Percentiles rank a stretch among this genome's conserved stretches.
Evolutionary conservation across 2,329 filamentous ascomycete genomes (phyloP).

Genomic region (Aspergillaceae sp.): DNA sequence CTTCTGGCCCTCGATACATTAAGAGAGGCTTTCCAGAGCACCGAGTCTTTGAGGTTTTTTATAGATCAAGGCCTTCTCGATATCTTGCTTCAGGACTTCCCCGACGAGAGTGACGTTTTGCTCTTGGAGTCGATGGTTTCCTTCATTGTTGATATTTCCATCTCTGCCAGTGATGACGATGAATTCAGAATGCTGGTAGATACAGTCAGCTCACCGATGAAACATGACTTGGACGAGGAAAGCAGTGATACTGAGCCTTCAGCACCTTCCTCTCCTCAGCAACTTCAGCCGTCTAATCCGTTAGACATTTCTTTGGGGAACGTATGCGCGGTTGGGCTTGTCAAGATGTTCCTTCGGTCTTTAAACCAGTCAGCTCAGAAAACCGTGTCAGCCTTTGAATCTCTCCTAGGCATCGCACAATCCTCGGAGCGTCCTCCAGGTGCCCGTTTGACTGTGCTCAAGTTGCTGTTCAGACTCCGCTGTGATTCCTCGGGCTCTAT

Average conservation of each 20-base stretch:
- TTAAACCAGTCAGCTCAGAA: slow-evolving; percentile 60
- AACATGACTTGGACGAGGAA: slow-evolving; percentile 23
- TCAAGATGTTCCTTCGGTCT: slow-evolving; percentile 66
- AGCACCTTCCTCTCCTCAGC: slow-evolving; percentile 18
- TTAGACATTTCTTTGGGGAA: slow-evolving; percentile 40
- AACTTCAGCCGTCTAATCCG: slow-evolving; percentile 22
- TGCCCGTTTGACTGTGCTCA: slow-evolving; percentile 65
- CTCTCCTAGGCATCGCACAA: slow-evolving; percentile 56
- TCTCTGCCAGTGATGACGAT: slow-evolving; percentile 19
- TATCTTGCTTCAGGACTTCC: slow-evolving; percentile 26
- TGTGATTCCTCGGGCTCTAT: slow-evolving; percentile 73
- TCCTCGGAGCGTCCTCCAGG: slow-evolving; percentile 55
- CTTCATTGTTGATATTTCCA: slow-evolving; percentile 29
- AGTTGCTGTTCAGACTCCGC: slow-evolving; percentile 70
- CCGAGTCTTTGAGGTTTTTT: slow-evolving; percentile 23
- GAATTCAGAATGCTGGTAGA: slow-evolving; percentile 26
- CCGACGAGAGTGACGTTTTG: slow-evolving; percentile 28
- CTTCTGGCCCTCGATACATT: slow-evolving; percentile 31
- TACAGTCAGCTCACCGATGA: slow-evolving; percentile 29
- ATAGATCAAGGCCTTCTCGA: slow-evolving; percentile 25
- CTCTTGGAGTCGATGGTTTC: slow-evolving; percentile 33
- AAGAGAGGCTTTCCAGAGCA: slow-evolving; percentile 29
- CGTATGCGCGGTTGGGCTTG: slow-evolving; percentile 61
- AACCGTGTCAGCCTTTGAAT: slow-evolving; percentile 53
- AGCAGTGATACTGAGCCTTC: slow-evolving; percentile 35